Evolutionary conservation across 805 yeast genomes (phyloP), one percentile per base, ranked within the genome.

Genomic region (Torulaspora delbrueckii): DNA sequence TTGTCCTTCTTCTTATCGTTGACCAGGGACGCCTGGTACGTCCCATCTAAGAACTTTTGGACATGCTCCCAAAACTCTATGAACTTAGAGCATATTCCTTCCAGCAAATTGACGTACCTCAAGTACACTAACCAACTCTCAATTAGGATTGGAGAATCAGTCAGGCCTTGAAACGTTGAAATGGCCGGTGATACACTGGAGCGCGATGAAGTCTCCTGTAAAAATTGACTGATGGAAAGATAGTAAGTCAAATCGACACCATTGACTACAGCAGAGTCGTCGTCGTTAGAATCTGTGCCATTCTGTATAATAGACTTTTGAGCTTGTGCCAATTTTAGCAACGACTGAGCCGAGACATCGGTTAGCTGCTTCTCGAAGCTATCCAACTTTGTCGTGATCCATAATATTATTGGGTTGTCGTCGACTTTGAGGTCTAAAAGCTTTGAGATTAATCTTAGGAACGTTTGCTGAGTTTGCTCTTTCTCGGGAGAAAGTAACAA

Each of bases 401-500:
- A 84, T 43, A 75, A 78, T 18, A 72, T 59, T 5, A 84, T 76
- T 4, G 91, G 91, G 58, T 79, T 82, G 45, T 78, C 81, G 37
- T 70, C 74, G 2, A 76, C 73, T n/a, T 81, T 84, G 27, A 85
- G 66, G 50, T 83, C 86, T 37, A 81, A 62, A 27, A 84, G 66
- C 52, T 75, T 77, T n/a, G 74, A 70, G 19, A 83, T 74, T 9
- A 73, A 57, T 8, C 70, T 67, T 16, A 75, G 55, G 47, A 76
- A 73, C 23, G 59, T 42, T 18, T 56, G 59, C 42, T 58, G 64
- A 13, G 58, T 44, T 28, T 57, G 52, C 19, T 50, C 47, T 25
- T 51, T 42, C n/a, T 51, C 42, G 25, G 53, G 48, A 12, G 51
- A 42, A 10, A 62, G 50, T 37, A 84, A 67, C 36, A 67, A 65